Base-by-base conservation (phyloP, 1,139 yeast species). In the Candida albicans region DNA sequence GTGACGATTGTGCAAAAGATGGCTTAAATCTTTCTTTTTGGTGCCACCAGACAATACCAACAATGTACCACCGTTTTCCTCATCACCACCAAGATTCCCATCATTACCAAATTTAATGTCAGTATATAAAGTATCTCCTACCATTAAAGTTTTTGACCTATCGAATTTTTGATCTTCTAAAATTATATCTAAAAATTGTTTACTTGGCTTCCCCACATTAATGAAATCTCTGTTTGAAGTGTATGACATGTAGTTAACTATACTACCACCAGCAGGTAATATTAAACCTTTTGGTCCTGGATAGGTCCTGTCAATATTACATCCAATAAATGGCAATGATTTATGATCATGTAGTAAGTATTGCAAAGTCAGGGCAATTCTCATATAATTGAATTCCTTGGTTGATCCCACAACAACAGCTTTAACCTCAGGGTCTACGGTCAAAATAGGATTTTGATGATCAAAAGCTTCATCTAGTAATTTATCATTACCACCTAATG, bases 401-500 rank as follows among this genome's bases (percentile, higher is more conserved):
- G 75, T 69, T 7, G 73, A 67, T 0, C 76, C 76, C 4, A 70
- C 73, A 14, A 70, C 64, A 25, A 70, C 73, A 0, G 75, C 76
- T 46, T 61, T 57, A 2, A 70, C 75, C 2, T 66, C 73, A 1
- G 66, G 65, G 41, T 71, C 75, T 2, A 70, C 71, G 10, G 44
- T 57, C 46, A 83, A 63, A 39, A 78, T 68, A 13, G 49, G 46
- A 33, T 38, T 39, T 6, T 37, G 28, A 3, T 67, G 62, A 37
- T 72, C 69, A 53, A 67, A 59, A 8, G 55, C 58, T 0, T 41
- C 44, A 41, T 68, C 56, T 13, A 70, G 54, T 4, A 73, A 59
- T 6, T 67, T 51, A 43, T 73, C 95, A 4, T 83, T 73, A 5
- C 96, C 96, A 24, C 96, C 96, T 9, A 87, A 54, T 1, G 85